Conservation (phyloP, 768 basidiomycete genomes). For the Artomyces pyxidatus region DNA sequence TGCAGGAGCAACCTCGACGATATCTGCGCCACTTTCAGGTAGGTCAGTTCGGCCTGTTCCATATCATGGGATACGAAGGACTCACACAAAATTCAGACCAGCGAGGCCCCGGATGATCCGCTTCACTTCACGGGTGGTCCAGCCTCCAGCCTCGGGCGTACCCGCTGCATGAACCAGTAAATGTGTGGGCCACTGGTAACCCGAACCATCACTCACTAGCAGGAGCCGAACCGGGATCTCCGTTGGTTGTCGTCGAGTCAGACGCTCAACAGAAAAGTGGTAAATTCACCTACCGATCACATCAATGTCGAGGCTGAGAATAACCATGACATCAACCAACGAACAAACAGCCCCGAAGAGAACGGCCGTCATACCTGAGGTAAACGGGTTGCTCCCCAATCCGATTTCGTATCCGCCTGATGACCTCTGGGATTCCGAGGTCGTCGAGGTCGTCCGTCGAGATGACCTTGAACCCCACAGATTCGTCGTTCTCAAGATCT, state of each 20-base stretch:
- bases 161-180: conserved; percentile 66
- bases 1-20: conserved; percentile 69
- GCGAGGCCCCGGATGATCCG: conserved; percentile 72
- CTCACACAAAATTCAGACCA: conserved; percentile 75
- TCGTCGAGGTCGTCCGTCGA: conserved; percentile 81
- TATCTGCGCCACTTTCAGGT: conserved; percentile 50
- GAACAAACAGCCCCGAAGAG: background rate
- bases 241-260: background rate
- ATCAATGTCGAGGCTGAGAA: conserved; percentile 78
- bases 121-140: conserved; percentile 78
- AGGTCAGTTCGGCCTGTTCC: background rate
- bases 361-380: conserved; percentile 36
- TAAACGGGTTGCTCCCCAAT: conserved; percentile 74
- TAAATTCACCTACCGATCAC: conserved; percentile 49
- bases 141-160: conserved; percentile 79
- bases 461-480: conserved; percentile 73
- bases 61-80: conserved; percentile 4
- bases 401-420: conserved; percentile 59
- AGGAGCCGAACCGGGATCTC: conserved; percentile 74
- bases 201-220: conserved; percentile 25
- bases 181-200: background rate
- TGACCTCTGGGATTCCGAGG: conserved; percentile 60
- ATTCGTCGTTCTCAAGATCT: conserved; percentile 61
- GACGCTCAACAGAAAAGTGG: background rate
- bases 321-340: too few species aligned